These are phyloP conservation scores for Bremia lactucae DNA, from an alignment of 352 stramenopile genomes.

Conservation along the genomic window DNA sequence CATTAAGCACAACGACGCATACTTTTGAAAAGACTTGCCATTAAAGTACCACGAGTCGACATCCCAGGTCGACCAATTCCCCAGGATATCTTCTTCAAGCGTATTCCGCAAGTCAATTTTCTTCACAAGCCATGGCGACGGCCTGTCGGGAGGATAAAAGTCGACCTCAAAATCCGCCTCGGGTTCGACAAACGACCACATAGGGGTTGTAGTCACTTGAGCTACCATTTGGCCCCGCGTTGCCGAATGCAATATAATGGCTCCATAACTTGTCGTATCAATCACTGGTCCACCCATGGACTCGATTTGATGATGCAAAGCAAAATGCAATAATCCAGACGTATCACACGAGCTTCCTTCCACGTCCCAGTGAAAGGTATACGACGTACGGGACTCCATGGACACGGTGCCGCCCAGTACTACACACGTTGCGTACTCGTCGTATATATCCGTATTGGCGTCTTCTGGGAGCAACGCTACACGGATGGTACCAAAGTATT, in stretches of 20 bases:
- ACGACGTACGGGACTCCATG: conserved; percentile 42
- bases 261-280: conserved; percentile 7
- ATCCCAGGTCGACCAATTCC: conserved; percentile 43
- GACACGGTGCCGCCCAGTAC: conserved; percentile 37
- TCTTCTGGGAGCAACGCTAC: conserved; percentile 42
- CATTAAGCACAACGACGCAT: conserved; percentile 60
- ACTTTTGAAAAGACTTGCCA: conserved; percentile 68
- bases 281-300: conserved; percentile 18
- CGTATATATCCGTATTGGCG: conserved; percentile 30
- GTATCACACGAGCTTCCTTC: conserved; percentile 31
- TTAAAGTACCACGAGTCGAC: conserved; percentile 70
- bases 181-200: conserved; percentile 40
- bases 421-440: conserved; percentile 42
- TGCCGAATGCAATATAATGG: conserved; percentile 39
- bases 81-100: conserved; percentile 41
- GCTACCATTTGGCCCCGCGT: conserved; percentile 43
- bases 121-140: conserved; percentile 15
- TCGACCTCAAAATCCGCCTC: conserved; percentile 39
- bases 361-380: conserved; percentile 48
- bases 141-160: conserved; percentile 38
- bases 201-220: conserved; percentile 21
- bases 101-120: conserved; percentile 31
- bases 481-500: conserved; percentile 41
- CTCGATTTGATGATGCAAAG: conserved; percentile 46
- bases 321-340: conserved; percentile 50